Conservation (phyloP, 768 basidiomycete species). For the Kwoniella dejecticola region DNA sequence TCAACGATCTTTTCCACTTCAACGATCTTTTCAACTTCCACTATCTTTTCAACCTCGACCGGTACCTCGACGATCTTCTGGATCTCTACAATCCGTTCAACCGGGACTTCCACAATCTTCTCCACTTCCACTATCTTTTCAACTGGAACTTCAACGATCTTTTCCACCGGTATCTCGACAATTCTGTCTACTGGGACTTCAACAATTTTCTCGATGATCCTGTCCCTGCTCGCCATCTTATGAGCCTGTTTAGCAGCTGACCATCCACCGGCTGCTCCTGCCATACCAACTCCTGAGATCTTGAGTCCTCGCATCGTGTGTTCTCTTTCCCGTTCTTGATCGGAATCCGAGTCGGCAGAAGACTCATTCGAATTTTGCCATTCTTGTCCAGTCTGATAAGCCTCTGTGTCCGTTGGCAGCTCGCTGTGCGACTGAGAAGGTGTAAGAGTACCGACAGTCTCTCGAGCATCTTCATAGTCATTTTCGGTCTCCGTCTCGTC, state of each 20-base stretch:
- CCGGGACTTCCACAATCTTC: conserved; percentile 44
- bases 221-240: conserved; percentile 30
- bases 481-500: conserved; percentile 36
- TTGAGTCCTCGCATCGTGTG: conserved; percentile 28
- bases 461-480: conserved; percentile 65
- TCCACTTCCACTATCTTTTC: conserved; percentile 50
- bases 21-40: conserved; percentile 51
- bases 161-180: conserved; percentile 42
- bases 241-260: conserved; percentile 31
- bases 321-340: conserved; percentile 34
- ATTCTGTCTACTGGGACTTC: conserved; percentile 36
- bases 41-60: conserved; percentile 48
- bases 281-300: conserved; percentile 23
- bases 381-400: conserved; percentile 49
- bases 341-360: conserved; percentile 49
- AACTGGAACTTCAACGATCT: conserved; percentile 49
- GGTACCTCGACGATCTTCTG: conserved; percentile 34
- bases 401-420: conserved; percentile 63
- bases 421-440: conserved; percentile 67
- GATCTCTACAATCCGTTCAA: conserved; percentile 27
- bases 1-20: conserved; percentile 29
- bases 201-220: conserved; percentile 24
- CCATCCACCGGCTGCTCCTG: conserved; percentile 26
- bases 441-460: conserved; percentile 65
- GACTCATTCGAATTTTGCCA: conserved; percentile 49